These are phyloP conservation scores for Xylaria sp. DNA, from an alignment of 2,329 filamentous ascomycete species.

Conservation along the genomic window DNA sequence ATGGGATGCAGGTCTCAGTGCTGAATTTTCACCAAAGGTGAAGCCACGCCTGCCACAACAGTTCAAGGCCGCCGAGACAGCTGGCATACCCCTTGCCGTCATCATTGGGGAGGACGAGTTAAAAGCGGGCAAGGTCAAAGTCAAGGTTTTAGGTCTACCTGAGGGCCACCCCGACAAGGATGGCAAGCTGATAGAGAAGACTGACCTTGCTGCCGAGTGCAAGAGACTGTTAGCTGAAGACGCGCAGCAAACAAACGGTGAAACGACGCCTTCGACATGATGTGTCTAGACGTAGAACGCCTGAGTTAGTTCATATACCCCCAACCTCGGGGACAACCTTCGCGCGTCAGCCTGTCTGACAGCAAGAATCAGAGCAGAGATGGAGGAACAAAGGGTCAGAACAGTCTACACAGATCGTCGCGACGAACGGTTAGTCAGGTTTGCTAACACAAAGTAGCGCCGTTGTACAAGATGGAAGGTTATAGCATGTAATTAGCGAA, in stretches of 20 bases:
- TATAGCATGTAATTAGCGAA: slow-evolving; percentile 2
- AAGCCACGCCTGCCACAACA: slow-evolving; percentile 90
- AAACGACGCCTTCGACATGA: neutral
- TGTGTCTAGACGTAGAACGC: neutral
- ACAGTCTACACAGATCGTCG: neutral
- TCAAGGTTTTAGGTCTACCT: slow-evolving; percentile 79
- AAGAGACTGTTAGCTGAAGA: slow-evolving; percentile 30
- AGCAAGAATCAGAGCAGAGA: neutral
- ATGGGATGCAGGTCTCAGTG: slow-evolving; percentile 90
- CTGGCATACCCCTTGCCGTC: slow-evolving; percentile 83
- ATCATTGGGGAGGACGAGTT: slow-evolving; percentile 94
- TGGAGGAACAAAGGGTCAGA: neutral
- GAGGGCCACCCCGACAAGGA: slow-evolving; percentile 92
- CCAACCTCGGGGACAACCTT: neutral
- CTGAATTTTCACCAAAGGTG: slow-evolving; percentile 88
- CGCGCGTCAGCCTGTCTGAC: neutral
- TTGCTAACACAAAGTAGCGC: neutral
- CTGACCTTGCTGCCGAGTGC: slow-evolving; percentile 30
- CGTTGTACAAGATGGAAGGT: neutral
- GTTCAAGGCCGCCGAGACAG: slow-evolving; percentile 88
- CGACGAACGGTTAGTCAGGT: neutral
- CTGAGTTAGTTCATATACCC: neutral
- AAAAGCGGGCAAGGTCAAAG: slow-evolving; percentile 81
- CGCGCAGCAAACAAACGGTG: slow-evolving; percentile 25
- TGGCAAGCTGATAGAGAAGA: slow-evolving; percentile 71